Evolutionary conservation across 1,284 basidiomycete genomes (phyloP).

Genomic region (Puccinia coronata): DNA sequence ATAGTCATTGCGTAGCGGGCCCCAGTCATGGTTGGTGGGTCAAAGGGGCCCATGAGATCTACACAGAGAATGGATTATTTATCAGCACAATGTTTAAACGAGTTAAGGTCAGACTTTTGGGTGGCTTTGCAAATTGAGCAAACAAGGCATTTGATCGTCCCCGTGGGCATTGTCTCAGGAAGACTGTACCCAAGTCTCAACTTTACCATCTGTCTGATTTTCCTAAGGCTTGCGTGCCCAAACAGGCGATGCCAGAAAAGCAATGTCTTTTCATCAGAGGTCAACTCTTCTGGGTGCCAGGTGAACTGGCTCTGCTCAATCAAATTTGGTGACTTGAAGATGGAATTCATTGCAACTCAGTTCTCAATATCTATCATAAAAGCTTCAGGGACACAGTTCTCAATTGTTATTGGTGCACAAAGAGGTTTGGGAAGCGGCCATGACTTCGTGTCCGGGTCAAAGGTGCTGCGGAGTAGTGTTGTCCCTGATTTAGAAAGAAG

Average conservation of each 20-base stretch:
- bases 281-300: too few species aligned
- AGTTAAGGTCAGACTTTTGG: not conserved
- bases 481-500: not conserved
- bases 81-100: too few species aligned
- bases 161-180: not conserved
- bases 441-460: not conserved
- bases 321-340: too few species aligned
- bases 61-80: too few species aligned
- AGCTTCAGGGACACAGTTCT: too few species aligned
- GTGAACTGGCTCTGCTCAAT: too few species aligned
- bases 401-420: too few species aligned
- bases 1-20: too few species aligned
- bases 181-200: not conserved
- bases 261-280: slow-evolving; percentile 7
- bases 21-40: too few species aligned
- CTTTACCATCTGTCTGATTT: not conserved
- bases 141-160: too few species aligned
- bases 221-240: not conserved
- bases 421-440: not conserved
- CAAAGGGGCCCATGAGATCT: too few species aligned
- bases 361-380: too few species aligned
- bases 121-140: not conserved
- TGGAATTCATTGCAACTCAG: not conserved
- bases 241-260: not conserved
- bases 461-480: not conserved